Conservation (phyloP, 2,329 filamentous ascomycete genomes). For the Alternaria rosae region DNA sequence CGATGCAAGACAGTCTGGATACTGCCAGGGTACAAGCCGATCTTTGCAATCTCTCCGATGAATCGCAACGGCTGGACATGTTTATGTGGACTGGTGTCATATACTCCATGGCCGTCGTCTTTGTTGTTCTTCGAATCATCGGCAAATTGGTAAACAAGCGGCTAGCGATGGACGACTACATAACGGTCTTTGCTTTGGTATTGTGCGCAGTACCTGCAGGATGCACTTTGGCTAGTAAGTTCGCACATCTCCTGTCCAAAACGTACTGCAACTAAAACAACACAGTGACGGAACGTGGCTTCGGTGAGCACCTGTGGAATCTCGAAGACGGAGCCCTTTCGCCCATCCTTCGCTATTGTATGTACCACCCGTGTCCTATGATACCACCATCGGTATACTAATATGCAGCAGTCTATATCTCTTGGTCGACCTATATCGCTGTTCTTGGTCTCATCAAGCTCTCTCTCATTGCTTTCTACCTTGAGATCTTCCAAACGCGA, state of each 20-base stretch:
- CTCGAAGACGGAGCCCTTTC: constrained; percentile 17
- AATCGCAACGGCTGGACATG: constrained; percentile 11
- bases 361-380: not conserved
- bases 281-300: constrained; percentile 30
- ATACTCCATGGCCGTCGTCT: constrained; percentile 22
- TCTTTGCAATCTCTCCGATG: constrained; percentile 27
- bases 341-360: constrained; percentile 21
- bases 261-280: constrained; percentile 1
- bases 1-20: constrained; percentile 25
- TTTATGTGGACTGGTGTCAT: constrained; percentile 20
- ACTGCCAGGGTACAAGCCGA: constrained; percentile 32
- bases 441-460: constrained; percentile 36
- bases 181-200: constrained; percentile 24
- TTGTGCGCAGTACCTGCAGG: constrained; percentile 28
- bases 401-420: constrained; percentile 23
- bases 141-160: constrained; percentile 24
- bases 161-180: constrained; percentile 28
- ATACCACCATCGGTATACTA: not conserved
- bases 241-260: not conserved
- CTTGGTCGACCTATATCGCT: constrained; percentile 28
- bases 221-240: constrained; percentile 30
- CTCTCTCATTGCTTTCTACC: constrained; percentile 36
- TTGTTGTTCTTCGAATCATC: constrained; percentile 20
- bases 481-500: constrained; percentile 36
- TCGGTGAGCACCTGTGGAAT: constrained; percentile 35